Percentiles rank a stretch among this genome's conserved stretches.
Evolutionary conservation across 169 alveolate genomes (phyloP).

Genomic region (Plasmodium malariae): DNA sequence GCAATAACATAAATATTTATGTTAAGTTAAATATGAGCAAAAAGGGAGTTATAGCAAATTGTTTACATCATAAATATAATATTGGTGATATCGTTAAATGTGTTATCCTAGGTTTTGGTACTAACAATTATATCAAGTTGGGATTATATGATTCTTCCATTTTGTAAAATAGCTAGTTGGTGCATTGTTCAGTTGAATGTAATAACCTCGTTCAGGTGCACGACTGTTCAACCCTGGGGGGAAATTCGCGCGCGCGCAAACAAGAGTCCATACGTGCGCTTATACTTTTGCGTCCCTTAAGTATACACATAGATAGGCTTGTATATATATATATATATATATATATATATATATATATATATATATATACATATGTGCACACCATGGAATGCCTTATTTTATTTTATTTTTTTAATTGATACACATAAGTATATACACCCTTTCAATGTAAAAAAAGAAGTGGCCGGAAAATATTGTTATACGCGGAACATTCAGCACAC

Average conservation of each 20-base stretch:
- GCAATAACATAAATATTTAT: constrained; percentile 44
- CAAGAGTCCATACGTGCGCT: no score
- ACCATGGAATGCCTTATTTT: no score
- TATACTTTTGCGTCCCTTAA: neutral
- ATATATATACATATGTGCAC: no score
- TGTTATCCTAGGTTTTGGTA: constrained; percentile 31
- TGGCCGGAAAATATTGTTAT: no score
- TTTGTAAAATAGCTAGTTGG: neutral
- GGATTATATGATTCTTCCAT: constrained; percentile 38
- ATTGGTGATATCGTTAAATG: constrained; percentile 60
- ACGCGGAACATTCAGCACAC: no score
- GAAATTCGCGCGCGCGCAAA: no score
- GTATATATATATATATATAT: neutral
- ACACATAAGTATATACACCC: no score
- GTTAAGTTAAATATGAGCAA: constrained; percentile 56
- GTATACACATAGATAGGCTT: no score
- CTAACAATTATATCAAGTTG: constrained; percentile 43
- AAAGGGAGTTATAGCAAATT: constrained; percentile 39
- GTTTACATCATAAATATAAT: constrained; percentile 13
- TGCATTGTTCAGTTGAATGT: neutral
- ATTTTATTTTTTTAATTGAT: no score
- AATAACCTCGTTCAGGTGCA: no score
- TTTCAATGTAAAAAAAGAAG: no score
- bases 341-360: neutral
- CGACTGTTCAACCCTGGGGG: no score